Conservation (phyloP, 1,139 yeast genomes). For the Saccharomycopsis hybrid region DNA sequence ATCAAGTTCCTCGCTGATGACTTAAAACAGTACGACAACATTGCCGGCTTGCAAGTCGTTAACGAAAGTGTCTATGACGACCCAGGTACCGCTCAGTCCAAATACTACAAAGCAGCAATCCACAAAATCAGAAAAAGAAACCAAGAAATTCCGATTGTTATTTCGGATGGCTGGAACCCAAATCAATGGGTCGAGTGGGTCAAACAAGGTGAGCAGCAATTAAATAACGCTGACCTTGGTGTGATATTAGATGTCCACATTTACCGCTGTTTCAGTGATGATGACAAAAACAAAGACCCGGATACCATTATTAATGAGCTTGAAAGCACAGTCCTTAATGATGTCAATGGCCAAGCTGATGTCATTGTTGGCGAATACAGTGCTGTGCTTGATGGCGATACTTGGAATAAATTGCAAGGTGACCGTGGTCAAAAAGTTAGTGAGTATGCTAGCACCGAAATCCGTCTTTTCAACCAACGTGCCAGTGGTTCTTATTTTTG, state of each 20-base stretch:
- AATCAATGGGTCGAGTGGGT: conserved; percentile 73
- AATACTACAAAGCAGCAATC: conserved; percentile 66
- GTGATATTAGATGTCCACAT: conserved; percentile 78
- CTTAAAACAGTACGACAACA: conserved; percentile 50
- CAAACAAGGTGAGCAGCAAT: conserved; percentile 34
- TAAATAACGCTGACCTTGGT: conserved; percentile 39
- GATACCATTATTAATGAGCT: conserved; percentile 56
- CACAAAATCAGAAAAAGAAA: conserved; percentile 54
- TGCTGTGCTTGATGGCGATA: conserved; percentile 69
- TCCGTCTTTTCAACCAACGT: conserved; percentile 39
- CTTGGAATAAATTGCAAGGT: conserved; percentile 56
- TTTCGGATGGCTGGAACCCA: conserved; percentile 95
- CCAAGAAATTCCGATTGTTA: conserved; percentile 56
- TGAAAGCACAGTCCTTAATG: conserved; percentile 44
- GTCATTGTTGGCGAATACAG: conserved; percentile 85
- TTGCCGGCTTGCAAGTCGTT: conserved; percentile 76
- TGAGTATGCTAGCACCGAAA: conserved; percentile 33
- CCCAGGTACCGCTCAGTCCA: conserved; percentile 44
- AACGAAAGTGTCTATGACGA: conserved; percentile 72
- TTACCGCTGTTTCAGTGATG: conserved; percentile 78
- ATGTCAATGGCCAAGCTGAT: conserved; percentile 54
- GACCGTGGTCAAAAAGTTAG: conserved; percentile 42
- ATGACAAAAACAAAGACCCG: conserved; percentile 62
- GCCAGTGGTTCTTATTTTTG: conserved; percentile 82
- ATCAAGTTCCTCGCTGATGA: conserved; percentile 60